A percentile compares a stretch with the other conserved stretches of the same genome.
phyloP scores from a whole-genome alignment of 192 early-diverging fungal species.

The Coemansia sp. region DNA sequence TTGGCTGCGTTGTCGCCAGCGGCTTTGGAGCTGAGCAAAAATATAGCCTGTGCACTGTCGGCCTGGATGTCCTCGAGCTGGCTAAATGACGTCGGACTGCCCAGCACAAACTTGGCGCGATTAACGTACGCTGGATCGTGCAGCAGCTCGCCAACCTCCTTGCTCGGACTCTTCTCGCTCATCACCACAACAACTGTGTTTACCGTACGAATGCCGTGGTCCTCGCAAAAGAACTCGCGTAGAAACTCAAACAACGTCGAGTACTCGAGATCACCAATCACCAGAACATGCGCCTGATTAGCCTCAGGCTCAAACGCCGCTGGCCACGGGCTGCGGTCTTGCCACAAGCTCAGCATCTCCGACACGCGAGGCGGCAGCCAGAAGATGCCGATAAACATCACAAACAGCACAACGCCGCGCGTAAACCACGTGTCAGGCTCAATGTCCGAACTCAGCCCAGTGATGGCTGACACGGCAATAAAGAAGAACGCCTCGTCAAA shows the following conservation, averaged over 20 bases:
- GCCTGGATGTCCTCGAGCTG: conserved; percentile 58
- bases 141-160: conserved; percentile 59
- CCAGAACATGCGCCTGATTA: conserved; percentile 61
- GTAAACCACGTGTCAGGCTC: conserved; percentile 60
- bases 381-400: conserved; percentile 73
- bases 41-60: conserved; percentile 58
- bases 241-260: conserved; percentile 64
- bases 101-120: conserved; percentile 70
- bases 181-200: conserved; percentile 69
- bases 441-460: conserved; percentile 68
- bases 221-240: conserved; percentile 77
- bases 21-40: conserved; percentile 61
- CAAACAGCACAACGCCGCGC: conserved; percentile 59
- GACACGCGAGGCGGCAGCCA: conserved; percentile 65
- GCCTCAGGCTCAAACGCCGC: conserved; percentile 53
- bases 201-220: conserved; percentile 68
- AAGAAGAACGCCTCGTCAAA: conserved; percentile 64
- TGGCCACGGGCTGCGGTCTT: conserved; percentile 61
- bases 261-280: conserved; percentile 67
- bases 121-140: conserved; percentile 67
- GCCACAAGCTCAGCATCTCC: conserved; percentile 64
- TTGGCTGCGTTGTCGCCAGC: conserved; percentile 48
- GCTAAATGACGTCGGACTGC: conserved; percentile 61
- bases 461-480: conserved; percentile 60
- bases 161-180: conserved; percentile 58